phyloP scores from a whole-genome alignment of 805 yeast genomes.

The Metschnikowia koreensis region DNA sequence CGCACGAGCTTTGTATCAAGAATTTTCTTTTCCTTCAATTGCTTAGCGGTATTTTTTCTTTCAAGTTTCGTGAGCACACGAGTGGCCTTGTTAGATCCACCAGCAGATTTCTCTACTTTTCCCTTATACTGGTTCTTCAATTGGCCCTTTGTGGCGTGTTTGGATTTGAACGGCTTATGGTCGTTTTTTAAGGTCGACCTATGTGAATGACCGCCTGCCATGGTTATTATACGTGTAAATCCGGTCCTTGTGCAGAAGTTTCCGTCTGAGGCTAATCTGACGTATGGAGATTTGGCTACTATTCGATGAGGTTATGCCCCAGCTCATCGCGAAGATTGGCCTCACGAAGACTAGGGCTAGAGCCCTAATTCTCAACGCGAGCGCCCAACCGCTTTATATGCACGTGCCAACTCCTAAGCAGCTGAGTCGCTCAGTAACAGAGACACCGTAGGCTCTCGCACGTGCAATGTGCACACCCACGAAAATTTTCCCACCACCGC shows the following conservation, averaged over 20 bases:
- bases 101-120: slow-evolving; percentile 69
- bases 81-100: slow-evolving; percentile 32
- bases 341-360: slow-evolving; percentile 7
- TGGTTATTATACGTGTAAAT: slow-evolving; percentile 15
- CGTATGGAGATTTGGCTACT: not conserved
- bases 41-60: slow-evolving; percentile 76
- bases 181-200: slow-evolving; percentile 78
- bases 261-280: not conserved
- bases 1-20: slow-evolving; percentile 55
- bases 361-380: slow-evolving; percentile 8
- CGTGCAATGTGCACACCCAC: slow-evolving; percentile 11
- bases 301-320: not conserved
- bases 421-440: not conserved
- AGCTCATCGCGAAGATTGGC: slow-evolving; percentile 8
- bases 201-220: slow-evolving; percentile 78
- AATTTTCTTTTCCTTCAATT: slow-evolving; percentile 71
- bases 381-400: not conserved
- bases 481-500: slow-evolving; percentile 17
- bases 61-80: slow-evolving; percentile 50
- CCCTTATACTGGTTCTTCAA: slow-evolving; percentile 81
- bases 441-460: slow-evolving; percentile 1
- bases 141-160: slow-evolving; percentile 86
- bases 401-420: not conserved
- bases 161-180: slow-evolving; percentile 88
- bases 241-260: too few relatives aligned